These are phyloP conservation scores for Xeromyces bisporus DNA, from an alignment of 495 filamentous ascomycete species.

Conservation along the genomic window DNA sequence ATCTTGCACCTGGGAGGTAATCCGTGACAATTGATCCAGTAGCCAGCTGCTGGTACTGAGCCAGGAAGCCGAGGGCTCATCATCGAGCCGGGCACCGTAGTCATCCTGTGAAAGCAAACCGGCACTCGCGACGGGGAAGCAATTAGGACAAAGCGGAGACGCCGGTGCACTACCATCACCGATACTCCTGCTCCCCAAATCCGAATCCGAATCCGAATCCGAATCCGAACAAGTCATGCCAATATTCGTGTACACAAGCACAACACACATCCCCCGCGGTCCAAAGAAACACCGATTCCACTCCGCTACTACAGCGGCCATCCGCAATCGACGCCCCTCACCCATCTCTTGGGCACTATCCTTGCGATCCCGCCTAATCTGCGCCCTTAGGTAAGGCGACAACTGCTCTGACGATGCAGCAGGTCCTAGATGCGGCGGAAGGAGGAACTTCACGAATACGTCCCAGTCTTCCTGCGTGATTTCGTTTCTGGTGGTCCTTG, in stretches of 20 bases:
- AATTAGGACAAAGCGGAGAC: slow-evolving; percentile 27
- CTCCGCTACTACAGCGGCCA: slow-evolving; percentile 28
- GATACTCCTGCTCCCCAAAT: too few relatives aligned
- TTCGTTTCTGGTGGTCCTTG: slow-evolving; percentile 19
- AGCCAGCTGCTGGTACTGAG: slow-evolving; percentile 13
- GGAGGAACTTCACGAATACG: slow-evolving; percentile 31
- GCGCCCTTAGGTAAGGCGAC: slow-evolving; percentile 23
- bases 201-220: too few relatives aligned
- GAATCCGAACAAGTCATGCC: too few relatives aligned
- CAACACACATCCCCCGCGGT: slow-evolving; percentile 21
- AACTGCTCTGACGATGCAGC: slow-evolving; percentile 24
- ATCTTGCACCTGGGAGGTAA: slow-evolving; percentile 25
- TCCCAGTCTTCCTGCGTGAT: slow-evolving; percentile 35
- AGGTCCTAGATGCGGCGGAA: slow-evolving; percentile 24
- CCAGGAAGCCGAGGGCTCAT: background rate
- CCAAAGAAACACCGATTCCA: slow-evolving; percentile 38
- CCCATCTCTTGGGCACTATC: slow-evolving; percentile 27
- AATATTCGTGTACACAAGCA: slow-evolving; percentile 24
- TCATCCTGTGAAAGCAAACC: too few relatives aligned
- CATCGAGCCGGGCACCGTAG: background rate
- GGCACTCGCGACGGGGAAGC: slow-evolving; percentile 31
- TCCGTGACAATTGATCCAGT: slow-evolving; percentile 19
- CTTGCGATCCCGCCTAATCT: slow-evolving; percentile 27
- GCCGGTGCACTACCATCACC: too few relatives aligned
- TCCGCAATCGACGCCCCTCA: slow-evolving; percentile 22